Evolutionary conservation across 2,329 filamentous ascomycete species (phyloP), one percentile per base, ranked within the genome.

Genomic region (Penicillium vulpinum): DNA sequence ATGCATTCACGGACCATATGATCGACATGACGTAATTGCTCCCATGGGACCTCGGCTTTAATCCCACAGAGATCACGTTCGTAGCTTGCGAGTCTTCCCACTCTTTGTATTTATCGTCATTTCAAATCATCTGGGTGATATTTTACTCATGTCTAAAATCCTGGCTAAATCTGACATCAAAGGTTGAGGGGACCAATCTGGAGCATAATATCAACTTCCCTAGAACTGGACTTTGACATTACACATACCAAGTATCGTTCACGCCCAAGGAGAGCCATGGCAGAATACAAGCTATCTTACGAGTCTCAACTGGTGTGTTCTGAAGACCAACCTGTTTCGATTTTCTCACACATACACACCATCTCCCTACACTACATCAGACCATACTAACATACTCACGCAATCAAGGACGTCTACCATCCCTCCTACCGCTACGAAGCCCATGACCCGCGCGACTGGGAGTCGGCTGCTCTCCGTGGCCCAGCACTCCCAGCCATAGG

Each of bases 221-320:
- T 15, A 18, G 15, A 51, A 38, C 22, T 24, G 36, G 16, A 47
- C 15, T 10, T 22, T 8, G 39, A 46, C n/a, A n/a, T n/a, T n/a
- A 46, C 10, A 15, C 6, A 8, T 26, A 50, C 47, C 22, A 38
- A n/a, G 16, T 16, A 15, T 50, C 15, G 47, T n/a, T 5, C 13
- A 8, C 15, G 6, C 13, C 31, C 31, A 13, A 41, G 18, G 24
- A 46, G 31, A 53, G 28, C 4, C 77, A 75, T 92, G 92, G 43
- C 85, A 80, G 33, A 85, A 84, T 53, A 89, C 72, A 65, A 92
- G 91, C 70, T 91, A 85, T 63, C 82, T 86, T 62, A 93, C 82
- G 48, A 68, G 55, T 67, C 67, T 4, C 60, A 69, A 39, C 56
- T 69, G 59, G 67, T 69, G 57, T 15, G 58, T 59, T 13, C n/a